Evolutionary conservation across 352 stramenopile species (phyloP).

Genomic region (Globisporangium iwayamae): DNA sequence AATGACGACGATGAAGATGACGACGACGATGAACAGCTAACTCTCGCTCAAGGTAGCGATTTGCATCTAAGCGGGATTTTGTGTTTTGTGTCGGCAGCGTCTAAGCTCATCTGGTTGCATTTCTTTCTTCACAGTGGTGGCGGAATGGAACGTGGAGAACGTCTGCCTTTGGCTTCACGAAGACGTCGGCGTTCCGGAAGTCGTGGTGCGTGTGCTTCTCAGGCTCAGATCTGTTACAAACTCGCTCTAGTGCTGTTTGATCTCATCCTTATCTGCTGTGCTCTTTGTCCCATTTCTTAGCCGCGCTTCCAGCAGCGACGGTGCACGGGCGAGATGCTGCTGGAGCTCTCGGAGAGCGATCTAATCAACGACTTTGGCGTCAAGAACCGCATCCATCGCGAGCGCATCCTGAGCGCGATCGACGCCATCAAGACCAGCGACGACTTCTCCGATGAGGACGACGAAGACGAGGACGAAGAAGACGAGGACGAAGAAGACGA

Average conservation of each 20-base stretch:
- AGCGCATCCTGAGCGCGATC: conserved; percentile 73
- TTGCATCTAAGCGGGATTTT: neutral
- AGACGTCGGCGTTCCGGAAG: conserved; percentile 64
- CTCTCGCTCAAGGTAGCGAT: conserved; percentile 49
- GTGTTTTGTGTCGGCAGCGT: neutral
- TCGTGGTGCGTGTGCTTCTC: conserved; percentile 41
- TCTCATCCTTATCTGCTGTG: too few relatives aligned
- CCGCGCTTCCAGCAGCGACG: conserved; percentile 59
- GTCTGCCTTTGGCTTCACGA: conserved; percentile 79
- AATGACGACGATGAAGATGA: conserved; percentile 48
- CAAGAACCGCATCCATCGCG: conserved; percentile 55
- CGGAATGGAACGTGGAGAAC: conserved; percentile 79
- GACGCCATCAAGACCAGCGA: conserved; percentile 74
- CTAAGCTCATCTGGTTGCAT: neutral
- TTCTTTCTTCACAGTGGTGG: conserved; percentile 39
- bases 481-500: conserved; percentile 37
- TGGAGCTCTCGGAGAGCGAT: conserved; percentile 69
- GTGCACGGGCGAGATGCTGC: conserved; percentile 66
- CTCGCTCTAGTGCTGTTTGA: too few relatives aligned
- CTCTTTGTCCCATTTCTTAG: conserved; percentile 17
- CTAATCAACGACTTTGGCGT: conserved; percentile 78
- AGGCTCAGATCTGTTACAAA: too few relatives aligned
- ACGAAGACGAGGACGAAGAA: conserved; percentile 43
- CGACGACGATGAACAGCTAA: conserved; percentile 51
- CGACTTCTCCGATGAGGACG: conserved; percentile 58